phyloP scores from a whole-genome alignment of 2,329 filamentous ascomycete species.

The Calonectria hongkongensis region DNA sequence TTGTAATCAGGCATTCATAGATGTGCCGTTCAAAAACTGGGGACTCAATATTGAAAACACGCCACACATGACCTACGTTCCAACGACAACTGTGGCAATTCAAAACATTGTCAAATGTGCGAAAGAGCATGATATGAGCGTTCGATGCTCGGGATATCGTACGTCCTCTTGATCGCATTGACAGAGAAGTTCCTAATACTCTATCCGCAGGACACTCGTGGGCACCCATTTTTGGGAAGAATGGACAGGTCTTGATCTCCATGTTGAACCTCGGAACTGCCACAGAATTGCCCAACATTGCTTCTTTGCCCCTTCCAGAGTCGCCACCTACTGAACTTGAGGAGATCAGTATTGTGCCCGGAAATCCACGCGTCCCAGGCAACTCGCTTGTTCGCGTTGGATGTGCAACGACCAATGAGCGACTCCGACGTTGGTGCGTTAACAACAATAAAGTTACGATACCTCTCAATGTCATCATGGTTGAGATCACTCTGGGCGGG shows the following conservation, averaged over 20 bases:
- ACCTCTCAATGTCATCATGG: conserved; percentile 16
- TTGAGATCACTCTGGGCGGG: neutral
- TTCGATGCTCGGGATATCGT: conserved; percentile 13
- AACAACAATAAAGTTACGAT: neutral
- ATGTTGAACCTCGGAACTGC: neutral
- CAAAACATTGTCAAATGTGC: conserved; percentile 20
- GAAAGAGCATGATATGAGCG: neutral
- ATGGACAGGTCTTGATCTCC: neutral
- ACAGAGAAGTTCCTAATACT: too few relatives aligned
- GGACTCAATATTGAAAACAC: neutral
- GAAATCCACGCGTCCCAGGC: neutral
- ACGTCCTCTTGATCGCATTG: too few relatives aligned
- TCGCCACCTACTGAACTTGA: neutral
- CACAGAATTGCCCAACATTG: neutral
- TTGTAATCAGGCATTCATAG: neutral
- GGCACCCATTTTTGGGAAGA: conserved; percentile 2
- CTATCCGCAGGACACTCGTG: neutral
- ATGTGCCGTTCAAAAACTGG: conserved; percentile 11
- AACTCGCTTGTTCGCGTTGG: conserved; percentile 8
- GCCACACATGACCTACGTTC: neutral
- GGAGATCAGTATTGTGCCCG: neutral
- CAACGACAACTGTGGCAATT: neutral
- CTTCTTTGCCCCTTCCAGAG: neutral
- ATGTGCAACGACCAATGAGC: conserved; percentile 1
- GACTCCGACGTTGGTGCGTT: neutral